Evolutionary conservation across 805 yeast species (phyloP).

Genomic region (Limtongia smithiae): DNA sequence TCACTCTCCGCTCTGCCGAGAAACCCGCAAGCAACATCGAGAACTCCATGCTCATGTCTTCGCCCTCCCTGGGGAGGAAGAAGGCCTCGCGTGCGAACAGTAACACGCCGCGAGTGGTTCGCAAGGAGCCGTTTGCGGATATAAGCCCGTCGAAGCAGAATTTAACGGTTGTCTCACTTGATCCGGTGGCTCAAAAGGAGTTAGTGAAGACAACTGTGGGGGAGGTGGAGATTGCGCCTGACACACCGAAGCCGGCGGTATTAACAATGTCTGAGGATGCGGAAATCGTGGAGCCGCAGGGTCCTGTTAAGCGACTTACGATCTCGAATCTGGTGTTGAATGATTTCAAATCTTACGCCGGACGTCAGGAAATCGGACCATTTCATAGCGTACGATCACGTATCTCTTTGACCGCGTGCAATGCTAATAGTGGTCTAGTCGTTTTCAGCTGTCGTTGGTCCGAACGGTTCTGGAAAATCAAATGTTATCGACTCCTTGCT

Average conservation of each 20-base stretch:
- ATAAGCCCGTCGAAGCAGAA: background rate
- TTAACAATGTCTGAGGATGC: background rate
- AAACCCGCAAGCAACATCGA: background rate
- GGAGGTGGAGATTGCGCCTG: background rate
- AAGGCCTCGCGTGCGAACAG: too few species aligned
- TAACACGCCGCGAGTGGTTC: too few species aligned
- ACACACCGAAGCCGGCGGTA: background rate
- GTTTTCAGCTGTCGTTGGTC: constrained; percentile 96
- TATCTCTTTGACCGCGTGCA: background rate
- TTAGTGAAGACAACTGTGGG: background rate
- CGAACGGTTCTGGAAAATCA: constrained; percentile 97
- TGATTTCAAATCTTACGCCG: constrained; percentile 95
- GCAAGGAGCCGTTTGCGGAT: constrained; percentile 1
- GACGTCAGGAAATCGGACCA: constrained; percentile 89
- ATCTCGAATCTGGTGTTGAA: constrained; percentile 69
- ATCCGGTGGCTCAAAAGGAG: background rate
- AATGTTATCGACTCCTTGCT: constrained; percentile 95
- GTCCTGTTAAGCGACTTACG: constrained; percentile 52
- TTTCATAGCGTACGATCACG: constrained; percentile 50
- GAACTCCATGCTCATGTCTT: background rate
- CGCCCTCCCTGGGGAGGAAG: background rate
- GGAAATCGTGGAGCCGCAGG: constrained; percentile 3
- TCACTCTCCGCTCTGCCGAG: constrained; percentile 4
- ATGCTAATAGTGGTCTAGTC: constrained; percentile 44
- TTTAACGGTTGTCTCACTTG: background rate